Percentiles rank a stretch among this genome's conserved stretches.
Evolutionary conservation across 371 early-diverging fungal species (phyloP).

Genomic region (Mortierella sp.): DNA sequence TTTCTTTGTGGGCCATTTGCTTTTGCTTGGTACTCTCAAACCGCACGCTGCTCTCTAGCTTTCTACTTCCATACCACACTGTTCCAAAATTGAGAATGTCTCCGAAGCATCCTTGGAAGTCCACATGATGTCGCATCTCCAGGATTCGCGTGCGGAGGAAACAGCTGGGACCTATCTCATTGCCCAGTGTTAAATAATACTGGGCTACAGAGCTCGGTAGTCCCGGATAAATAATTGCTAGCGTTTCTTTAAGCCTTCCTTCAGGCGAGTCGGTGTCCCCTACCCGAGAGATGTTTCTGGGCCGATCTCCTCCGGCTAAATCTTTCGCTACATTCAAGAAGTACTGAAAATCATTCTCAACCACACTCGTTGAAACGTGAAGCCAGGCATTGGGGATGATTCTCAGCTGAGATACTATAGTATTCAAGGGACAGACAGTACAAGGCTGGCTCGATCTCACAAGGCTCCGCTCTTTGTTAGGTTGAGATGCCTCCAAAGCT

Average conservation of each 20-base stretch:
- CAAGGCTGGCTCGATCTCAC: not conserved
- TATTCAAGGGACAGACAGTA: not conserved
- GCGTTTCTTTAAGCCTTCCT: not conserved
- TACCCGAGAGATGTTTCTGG: too few relatives aligned
- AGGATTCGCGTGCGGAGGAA: not conserved
- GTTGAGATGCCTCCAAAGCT: not conserved
- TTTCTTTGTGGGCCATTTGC: not conserved
- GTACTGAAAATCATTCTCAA: not conserved
- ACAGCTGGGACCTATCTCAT: not conserved
- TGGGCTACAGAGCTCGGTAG: not conserved
- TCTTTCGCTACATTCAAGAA: not conserved
- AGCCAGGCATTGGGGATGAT: not conserved
- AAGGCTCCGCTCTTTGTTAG: not conserved
- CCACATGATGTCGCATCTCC: not conserved
- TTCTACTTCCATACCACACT: not conserved
- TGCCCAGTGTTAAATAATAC: not conserved
- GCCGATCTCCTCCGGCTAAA: not conserved
- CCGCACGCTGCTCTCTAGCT: not conserved
- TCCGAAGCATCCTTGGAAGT: not conserved
- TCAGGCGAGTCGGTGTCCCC: not conserved
- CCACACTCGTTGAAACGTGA: not conserved
- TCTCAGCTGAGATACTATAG: not conserved
- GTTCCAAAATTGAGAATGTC: not conserved
- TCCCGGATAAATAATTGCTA: not conserved
- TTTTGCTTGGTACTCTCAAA: not conserved